Evolutionary conservation across 257 asterid species (phyloP).

Genomic region (Oldenlandia corymbosa): DNA sequence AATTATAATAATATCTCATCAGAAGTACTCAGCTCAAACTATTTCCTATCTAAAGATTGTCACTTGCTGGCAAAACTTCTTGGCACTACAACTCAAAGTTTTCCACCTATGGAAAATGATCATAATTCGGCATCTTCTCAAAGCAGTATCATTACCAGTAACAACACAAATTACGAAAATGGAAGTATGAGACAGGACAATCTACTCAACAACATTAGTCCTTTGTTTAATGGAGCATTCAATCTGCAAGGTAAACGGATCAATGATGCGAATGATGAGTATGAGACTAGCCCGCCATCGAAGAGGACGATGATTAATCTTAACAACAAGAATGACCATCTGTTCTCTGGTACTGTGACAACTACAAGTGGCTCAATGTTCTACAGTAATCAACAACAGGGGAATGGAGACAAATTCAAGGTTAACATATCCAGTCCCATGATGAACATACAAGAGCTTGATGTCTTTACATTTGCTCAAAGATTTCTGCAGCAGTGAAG

Average conservation of each 20-base stretch:
- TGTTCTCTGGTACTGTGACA: conserved; percentile 1
- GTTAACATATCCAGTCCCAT: conserved; percentile 19
- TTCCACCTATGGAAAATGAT: conserved; percentile 19
- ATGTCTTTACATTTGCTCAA: conserved; percentile 25
- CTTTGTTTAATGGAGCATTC: conserved; percentile 3
- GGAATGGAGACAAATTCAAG: conserved; percentile 21
- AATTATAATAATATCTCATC: too few species aligned
- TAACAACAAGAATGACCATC: conserved; percentile 1
- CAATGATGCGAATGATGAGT: conserved; percentile 12
- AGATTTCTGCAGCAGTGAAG: conserved; percentile 12
- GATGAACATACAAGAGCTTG: conserved; percentile 26
- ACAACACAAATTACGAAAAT: not conserved
- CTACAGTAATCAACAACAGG: conserved; percentile 14
- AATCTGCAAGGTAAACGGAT: conserved; percentile 7
- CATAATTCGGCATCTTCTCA: conserved; percentile 20
- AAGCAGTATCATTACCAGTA: conserved; percentile 3
- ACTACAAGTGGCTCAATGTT: conserved; percentile 16
- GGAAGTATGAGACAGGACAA: not conserved
- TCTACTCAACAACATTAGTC: conserved; percentile 4
- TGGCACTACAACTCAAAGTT: conserved; percentile 25
- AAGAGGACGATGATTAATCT: not conserved
- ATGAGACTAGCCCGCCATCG: conserved; percentile 12
- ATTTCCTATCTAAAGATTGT: conserved; percentile 42
- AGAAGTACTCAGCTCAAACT: conserved; percentile 28
- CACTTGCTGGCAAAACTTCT: conserved; percentile 32